Base-by-base conservation (phyloP, 2,329 filamentous ascomycete species). In the Hymenoscyphus albidus region DNA sequence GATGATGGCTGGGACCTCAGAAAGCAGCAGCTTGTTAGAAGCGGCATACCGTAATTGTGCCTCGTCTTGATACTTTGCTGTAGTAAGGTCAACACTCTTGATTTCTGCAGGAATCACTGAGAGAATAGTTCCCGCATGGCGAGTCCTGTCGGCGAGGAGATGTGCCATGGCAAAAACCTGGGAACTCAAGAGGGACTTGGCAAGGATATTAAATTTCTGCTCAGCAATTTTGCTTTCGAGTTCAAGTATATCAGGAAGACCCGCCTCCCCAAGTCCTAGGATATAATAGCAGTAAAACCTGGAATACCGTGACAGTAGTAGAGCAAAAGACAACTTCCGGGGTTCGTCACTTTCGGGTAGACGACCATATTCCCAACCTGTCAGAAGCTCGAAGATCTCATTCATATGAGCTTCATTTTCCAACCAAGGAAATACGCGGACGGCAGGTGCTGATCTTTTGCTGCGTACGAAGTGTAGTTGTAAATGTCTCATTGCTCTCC, bases 211-310 rank as follows among this genome's bases (percentile, higher is more conserved):
- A 27, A 27, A 27, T 18, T 27, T 18, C 44, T 51, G 44, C n/a
- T 51, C 12, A 12, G 3, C 5, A 51, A 22, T 51, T 10, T 62
- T 51, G 62, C 63, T 69, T 61, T 70, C 69, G 5, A 56, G 48
- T 58, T 64, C 62, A 18, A 71, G 59, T 9, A 59, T 64, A 16
- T 68, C 56, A 14, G 13, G 57, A 14, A 65, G 22, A 6, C 64
- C 63, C 54, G 68, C 38, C 32, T 70, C 67, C 32, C 65, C 69
- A 9, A 71, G 58, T n/a, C 62, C 65, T 4, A 63, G 10, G n/a
- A 71, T 55, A 40, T 69, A 70, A 4, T 18, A 56, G 14, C 61
- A 44, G 42, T 67, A 67, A 18, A 12, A 32, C 10, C 2, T 16
- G 7, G 18, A 38, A 22, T 2, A 10, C 35, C 2, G 16, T 13